Evolutionary conservation across 2,329 filamentous ascomycete species (phyloP).

Genomic region (Berkeleyomyces rouxiae): DNA sequence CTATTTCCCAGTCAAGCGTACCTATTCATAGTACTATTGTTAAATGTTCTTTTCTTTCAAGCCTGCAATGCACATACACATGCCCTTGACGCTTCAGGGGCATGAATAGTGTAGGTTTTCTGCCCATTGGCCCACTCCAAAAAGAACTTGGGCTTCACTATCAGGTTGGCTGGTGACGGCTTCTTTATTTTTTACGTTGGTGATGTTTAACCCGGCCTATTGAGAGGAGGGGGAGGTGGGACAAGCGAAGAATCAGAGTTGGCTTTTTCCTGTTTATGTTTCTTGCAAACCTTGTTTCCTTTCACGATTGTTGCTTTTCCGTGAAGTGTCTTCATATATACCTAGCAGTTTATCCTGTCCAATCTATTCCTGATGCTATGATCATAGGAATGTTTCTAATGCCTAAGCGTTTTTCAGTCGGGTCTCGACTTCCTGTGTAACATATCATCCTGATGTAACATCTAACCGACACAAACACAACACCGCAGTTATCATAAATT

Average conservation of each 20-base stretch:
- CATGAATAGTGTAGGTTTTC: too few species aligned
- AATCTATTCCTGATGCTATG: not conserved
- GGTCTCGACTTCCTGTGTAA: too few species aligned
- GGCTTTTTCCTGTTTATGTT: not conserved
- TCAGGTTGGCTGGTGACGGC: not conserved
- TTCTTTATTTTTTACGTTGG: not conserved
- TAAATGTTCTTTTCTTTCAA: too few species aligned
- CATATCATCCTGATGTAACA: too few species aligned
- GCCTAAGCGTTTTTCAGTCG: not conserved
- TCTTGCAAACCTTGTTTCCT: not conserved
- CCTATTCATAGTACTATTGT: too few species aligned
- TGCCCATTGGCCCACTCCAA: too few species aligned
- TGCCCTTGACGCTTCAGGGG: too few species aligned
- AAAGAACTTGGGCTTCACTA: not conserved
- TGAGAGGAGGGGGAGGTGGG: too few species aligned
- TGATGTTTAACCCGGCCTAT: not conserved
- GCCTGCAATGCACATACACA: too few species aligned
- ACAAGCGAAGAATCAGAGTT: not conserved
- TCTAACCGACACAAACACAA: too few species aligned
- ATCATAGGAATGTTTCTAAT: not conserved
- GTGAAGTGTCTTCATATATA: constrained; percentile 4
- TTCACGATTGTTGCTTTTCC: not conserved
- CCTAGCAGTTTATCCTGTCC: not conserved
- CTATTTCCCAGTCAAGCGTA: too few species aligned
- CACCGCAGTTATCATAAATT: too few species aligned